Percentiles rank a stretch among this genome's conserved stretches.
Evolutionary conservation across 2,329 filamentous ascomycete genomes (phyloP).

Genomic region (Didymella pomorum): DNA sequence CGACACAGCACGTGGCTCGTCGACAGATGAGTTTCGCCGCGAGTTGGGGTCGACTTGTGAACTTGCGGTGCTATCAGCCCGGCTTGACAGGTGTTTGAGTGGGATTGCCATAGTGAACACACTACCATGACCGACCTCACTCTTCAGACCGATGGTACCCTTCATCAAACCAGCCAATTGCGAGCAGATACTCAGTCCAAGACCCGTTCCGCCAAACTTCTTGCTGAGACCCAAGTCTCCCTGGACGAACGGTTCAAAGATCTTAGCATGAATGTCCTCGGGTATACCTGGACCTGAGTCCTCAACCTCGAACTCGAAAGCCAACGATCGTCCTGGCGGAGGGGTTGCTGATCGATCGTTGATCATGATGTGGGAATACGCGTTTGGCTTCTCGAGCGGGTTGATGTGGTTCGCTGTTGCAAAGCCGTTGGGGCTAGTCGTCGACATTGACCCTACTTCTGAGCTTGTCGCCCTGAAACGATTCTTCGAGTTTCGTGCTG

Average conservation of each 20-base stretch:
- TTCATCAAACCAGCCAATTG: conserved; percentile 86
- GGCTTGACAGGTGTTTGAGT: conserved; percentile 75
- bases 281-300: conserved; percentile 90
- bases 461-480: conserved; percentile 43
- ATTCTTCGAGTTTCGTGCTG: conserved; percentile 47
- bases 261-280: conserved; percentile 76
- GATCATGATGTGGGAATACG: conserved; percentile 47
- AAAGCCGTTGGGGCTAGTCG: conserved; percentile 38
- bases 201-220: conserved; percentile 86
- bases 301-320: conserved; percentile 88
- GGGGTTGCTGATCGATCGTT: conserved; percentile 49
- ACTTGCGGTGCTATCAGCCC: conserved; percentile 62
- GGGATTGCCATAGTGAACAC: conserved; percentile 86
- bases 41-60: conserved; percentile 42
- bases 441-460: conserved; percentile 41
- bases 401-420: conserved; percentile 58
- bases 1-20: conserved; percentile 32
- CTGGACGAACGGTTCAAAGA: conserved; percentile 95
- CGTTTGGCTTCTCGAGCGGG: conserved; percentile 49
- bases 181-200: conserved; percentile 88
- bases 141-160: conserved; percentile 75
- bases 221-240: conserved; percentile 89
- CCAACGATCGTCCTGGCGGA: conserved; percentile 70
- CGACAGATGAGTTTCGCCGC: conserved; percentile 39
- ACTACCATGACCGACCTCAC: conserved; percentile 76